Percentiles rank a stretch among this genome's conserved stretches.
Conservation (phyloP, 129 eudicot species). For the Centella asiatica region DNA sequence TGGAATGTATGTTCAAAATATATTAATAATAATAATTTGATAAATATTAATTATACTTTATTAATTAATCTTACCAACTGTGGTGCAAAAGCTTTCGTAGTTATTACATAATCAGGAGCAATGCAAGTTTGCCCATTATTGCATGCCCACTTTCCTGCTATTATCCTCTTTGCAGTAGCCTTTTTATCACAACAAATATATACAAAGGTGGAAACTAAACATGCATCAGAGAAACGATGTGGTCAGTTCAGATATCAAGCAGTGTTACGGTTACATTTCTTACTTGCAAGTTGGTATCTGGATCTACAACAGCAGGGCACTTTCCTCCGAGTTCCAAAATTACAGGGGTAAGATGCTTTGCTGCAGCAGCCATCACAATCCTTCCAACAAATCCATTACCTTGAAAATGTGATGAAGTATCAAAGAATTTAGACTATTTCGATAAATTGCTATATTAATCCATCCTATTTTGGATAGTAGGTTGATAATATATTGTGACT, state of each 20-base stretch:
- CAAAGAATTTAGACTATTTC: not conserved
- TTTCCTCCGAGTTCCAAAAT: slow-evolving; percentile 36
- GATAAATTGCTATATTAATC: not conserved
- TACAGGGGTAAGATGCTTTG: slow-evolving; percentile 37
- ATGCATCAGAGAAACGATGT: not conserved
- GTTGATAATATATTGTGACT: too few relatives aligned
- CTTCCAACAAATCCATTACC: slow-evolving; percentile 34
- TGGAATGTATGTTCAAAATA: too few relatives aligned
- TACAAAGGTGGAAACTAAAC: not conserved
- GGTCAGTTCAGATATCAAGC: not conserved
- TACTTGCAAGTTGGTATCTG: slow-evolving; percentile 28
- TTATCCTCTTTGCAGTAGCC: slow-evolving; percentile 33
- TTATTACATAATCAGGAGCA: slow-evolving; percentile 34
- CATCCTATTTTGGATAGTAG: too few relatives aligned
- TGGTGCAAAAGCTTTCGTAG: slow-evolving; percentile 30
- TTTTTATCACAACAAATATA: not conserved
- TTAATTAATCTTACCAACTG: slow-evolving; percentile 30
- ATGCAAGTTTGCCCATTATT: slow-evolving; percentile 33
- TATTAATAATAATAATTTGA: too few relatives aligned
- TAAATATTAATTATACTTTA: too few relatives aligned
- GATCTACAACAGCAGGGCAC: slow-evolving; percentile 31
- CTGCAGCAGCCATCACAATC: slow-evolving; percentile 40
- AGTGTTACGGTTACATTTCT: not conserved
- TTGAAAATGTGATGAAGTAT: not conserved
- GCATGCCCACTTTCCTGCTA: slow-evolving; percentile 39